A percentile compares a stretch with the other conserved stretches of the same genome.
Evolutionary conservation across 495 filamentous ascomycete species (phyloP).

Genomic region (Chaetomium fimeti): DNA sequence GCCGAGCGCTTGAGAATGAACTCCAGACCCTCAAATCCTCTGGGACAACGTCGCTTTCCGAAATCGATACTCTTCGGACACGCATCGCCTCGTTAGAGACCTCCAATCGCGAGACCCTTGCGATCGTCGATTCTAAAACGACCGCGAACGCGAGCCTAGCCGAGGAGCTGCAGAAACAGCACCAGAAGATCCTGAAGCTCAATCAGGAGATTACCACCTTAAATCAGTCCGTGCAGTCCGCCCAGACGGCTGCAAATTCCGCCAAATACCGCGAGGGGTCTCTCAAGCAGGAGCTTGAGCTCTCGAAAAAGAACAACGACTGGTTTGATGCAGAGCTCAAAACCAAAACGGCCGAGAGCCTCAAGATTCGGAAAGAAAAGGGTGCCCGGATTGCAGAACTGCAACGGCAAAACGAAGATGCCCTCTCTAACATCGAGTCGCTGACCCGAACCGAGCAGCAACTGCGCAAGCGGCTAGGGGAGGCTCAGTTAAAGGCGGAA

Average conservation of each 20-base stretch:
- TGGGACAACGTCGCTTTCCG: slow-evolving; percentile 69
- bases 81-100: slow-evolving; percentile 83
- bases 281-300: slow-evolving; percentile 82
- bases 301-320: slow-evolving; percentile 82
- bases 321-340: slow-evolving; percentile 89
- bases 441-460: slow-evolving; percentile 74
- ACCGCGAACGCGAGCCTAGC: slow-evolving; percentile 80
- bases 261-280: slow-evolving; percentile 85
- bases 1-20: slow-evolving; percentile 67
- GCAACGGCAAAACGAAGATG: slow-evolving; percentile 84
- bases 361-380: slow-evolving; percentile 95
- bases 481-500: slow-evolving; percentile 81
- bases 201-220: slow-evolving; percentile 74
- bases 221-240: slow-evolving; percentile 77
- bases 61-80: slow-evolving; percentile 69
- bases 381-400: slow-evolving; percentile 79
- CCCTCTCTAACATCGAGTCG: slow-evolving; percentile 68
- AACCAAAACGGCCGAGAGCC: slow-evolving; percentile 77
- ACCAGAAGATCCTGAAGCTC: slow-evolving; percentile 80
- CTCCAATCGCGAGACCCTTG: slow-evolving; percentile 84
- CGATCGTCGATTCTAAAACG: slow-evolving; percentile 84
- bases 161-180: slow-evolving; percentile 79
- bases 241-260: slow-evolving; percentile 70
- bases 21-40: slow-evolving; percentile 75
- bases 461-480: slow-evolving; percentile 75